These are phyloP conservation scores for Prunus armeniaca DNA, from an alignment of 306 rosid species.

Conservation along the genomic window DNA sequence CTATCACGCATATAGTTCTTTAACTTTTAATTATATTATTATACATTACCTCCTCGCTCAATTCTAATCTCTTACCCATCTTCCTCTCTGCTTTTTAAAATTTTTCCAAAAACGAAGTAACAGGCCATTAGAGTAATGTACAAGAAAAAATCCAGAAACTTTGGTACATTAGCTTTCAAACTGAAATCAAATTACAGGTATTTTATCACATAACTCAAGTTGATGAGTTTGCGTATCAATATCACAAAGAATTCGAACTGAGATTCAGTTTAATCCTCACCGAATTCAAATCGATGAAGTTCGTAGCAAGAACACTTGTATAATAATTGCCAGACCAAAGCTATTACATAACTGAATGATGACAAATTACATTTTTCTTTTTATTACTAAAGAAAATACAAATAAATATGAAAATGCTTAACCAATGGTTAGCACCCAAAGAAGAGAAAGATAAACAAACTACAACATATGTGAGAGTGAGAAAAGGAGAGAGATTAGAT, in stretches of 20 bases:
- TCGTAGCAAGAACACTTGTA: background rate
- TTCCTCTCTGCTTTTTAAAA: background rate
- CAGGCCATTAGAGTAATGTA: background rate
- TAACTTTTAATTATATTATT: background rate
- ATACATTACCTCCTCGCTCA: background rate
- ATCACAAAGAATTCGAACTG: background rate
- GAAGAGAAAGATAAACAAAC: background rate
- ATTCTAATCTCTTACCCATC: background rate
- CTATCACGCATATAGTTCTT: background rate
- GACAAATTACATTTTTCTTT: conserved; percentile 11
- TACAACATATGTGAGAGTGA: background rate
- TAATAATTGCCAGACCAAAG: background rate
- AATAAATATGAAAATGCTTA: conserved; percentile 38
- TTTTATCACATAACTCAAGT: background rate
- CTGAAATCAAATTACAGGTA: background rate
- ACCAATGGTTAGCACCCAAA: conserved; percentile 34
- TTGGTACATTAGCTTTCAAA: background rate
- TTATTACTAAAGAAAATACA: conserved; percentile 43
- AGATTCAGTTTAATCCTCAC: background rate
- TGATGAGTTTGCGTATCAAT: background rate
- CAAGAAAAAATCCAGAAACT: background rate
- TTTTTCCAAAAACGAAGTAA: background rate
- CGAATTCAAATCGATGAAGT: background rate
- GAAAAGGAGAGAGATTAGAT: conserved; percentile 18
- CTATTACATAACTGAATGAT: background rate